Percentiles rank a stretch among this genome's conserved stretches.
phyloP scores from a whole-genome alignment of 176 grass and related monocot genomes.

The Secale cereale region DNA sequence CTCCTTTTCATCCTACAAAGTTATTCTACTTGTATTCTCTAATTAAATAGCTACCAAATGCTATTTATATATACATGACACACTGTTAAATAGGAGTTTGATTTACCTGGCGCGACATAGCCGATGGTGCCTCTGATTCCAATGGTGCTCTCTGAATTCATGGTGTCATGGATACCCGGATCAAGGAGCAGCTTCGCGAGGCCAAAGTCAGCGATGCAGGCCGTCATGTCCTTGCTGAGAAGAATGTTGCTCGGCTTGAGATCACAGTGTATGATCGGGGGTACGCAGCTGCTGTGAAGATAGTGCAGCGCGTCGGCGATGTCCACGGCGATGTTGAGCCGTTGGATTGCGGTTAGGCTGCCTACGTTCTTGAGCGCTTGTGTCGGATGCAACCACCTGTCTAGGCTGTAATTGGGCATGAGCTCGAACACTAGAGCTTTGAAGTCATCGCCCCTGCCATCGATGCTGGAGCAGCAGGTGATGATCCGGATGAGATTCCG shows the following conservation, averaged over 20 bases:
- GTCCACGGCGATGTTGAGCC: slow-evolving; percentile 29
- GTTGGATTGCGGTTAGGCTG: neutral
- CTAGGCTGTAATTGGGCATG: slow-evolving; percentile 46
- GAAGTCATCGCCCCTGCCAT: slow-evolving; percentile 30
- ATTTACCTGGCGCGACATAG: slow-evolving; percentile 38
- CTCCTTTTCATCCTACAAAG: neutral
- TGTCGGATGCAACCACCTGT: slow-evolving; percentile 36
- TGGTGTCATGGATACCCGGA: neutral
- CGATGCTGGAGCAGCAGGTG: neutral
- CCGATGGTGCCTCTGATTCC: slow-evolving; percentile 42
- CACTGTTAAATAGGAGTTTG: neutral
- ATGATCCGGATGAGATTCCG: neutral
- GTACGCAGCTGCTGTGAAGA: slow-evolving; percentile 18
- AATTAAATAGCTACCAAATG: neutral
- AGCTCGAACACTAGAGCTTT: slow-evolving; percentile 37
- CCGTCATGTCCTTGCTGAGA: slow-evolving; percentile 33
- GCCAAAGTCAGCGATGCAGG: slow-evolving; percentile 17
- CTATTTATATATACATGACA: neutral
- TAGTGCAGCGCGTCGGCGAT: slow-evolving; percentile 37
- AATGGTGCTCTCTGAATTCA: neutral
- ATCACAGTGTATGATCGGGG: slow-evolving; percentile 42
- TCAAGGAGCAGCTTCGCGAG: neutral
- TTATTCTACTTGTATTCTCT: neutral
- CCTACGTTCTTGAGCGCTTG: neutral
- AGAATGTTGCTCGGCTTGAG: slow-evolving; percentile 52